A percentile compares a stretch with the other conserved stretches of the same genome.
Evolutionary conservation across 495 filamentous ascomycete genomes (phyloP).

Genomic region (Neurospora tetrasperma): DNA sequence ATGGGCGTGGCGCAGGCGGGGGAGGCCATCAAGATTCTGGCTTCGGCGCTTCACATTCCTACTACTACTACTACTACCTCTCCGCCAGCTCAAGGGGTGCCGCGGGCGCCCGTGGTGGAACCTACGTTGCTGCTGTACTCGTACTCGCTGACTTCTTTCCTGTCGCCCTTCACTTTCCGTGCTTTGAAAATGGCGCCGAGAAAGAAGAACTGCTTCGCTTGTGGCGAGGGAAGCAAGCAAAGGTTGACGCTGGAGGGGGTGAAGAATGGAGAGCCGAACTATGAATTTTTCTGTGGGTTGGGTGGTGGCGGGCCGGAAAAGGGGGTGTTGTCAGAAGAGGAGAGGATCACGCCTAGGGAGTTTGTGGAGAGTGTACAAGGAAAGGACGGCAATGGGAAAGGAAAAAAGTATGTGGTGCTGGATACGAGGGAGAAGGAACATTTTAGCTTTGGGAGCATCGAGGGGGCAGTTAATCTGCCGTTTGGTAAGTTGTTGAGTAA

Average conservation of each 20-base stretch:
- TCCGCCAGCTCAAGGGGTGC: neutral
- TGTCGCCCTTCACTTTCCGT: slow-evolving; percentile 55
- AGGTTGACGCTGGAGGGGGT: slow-evolving; percentile 54
- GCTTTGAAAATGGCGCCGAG: slow-evolving; percentile 60
- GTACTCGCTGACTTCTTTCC: slow-evolving; percentile 29
- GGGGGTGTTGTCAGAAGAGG: slow-evolving; percentile 66
- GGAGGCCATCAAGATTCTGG: slow-evolving; percentile 77
- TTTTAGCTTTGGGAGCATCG: slow-evolving; percentile 68
- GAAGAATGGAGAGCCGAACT: slow-evolving; percentile 55
- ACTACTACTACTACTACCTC: no score
- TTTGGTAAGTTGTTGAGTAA: slow-evolving; percentile 46
- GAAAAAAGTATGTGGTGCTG: slow-evolving; percentile 46
- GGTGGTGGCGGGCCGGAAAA: slow-evolving; percentile 65
- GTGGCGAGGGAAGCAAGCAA: slow-evolving; percentile 43
- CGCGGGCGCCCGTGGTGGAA: slow-evolving; percentile 11
- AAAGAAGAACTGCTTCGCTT: slow-evolving; percentile 60
- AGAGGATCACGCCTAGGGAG: slow-evolving; percentile 51
- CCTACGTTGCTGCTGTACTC: slow-evolving; percentile 65
- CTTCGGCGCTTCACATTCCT: slow-evolving; percentile 21
- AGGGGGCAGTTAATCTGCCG: slow-evolving; percentile 68
- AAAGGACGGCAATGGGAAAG: neutral
- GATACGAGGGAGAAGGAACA: slow-evolving; percentile 80
- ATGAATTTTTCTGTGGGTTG: slow-evolving; percentile 68
- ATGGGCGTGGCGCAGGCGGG: slow-evolving; percentile 91
- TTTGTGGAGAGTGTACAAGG: slow-evolving; percentile 30